Conservation (phyloP, 805 yeast species). For the Wickerhamomyces canadensis region DNA sequence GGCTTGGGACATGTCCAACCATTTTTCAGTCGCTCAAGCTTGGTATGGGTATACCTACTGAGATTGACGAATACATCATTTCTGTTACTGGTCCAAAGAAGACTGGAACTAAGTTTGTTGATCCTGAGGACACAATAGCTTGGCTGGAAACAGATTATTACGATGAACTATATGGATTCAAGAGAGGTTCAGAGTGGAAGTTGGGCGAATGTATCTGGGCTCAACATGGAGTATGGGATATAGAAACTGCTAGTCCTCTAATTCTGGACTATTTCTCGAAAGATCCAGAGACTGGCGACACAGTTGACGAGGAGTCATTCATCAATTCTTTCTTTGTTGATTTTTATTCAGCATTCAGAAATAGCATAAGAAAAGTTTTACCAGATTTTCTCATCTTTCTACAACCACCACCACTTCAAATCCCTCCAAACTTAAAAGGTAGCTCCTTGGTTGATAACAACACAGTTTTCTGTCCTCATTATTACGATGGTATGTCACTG, state of each 20-base stretch:
- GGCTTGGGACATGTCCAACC: conserved; percentile 80
- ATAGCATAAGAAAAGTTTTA: conserved; percentile 41
- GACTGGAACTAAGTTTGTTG: conserved; percentile 47
- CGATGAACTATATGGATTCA: conserved; percentile 69
- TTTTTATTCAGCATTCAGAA: conserved; percentile 49
- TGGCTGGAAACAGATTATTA: conserved; percentile 58
- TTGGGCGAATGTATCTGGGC: conserved; percentile 79
- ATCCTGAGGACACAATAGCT: conserved; percentile 61
- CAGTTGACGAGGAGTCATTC: conserved; percentile 48
- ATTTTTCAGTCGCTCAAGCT: conserved; percentile 65
- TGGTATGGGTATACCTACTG: conserved; percentile 72
- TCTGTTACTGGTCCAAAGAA: conserved; percentile 74
- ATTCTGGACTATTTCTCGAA: conserved; percentile 46
- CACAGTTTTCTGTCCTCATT: conserved; percentile 81
- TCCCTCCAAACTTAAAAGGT: conserved; percentile 31
- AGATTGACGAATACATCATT: conserved; percentile 65
- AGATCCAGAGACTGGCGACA: conserved; percentile 32
- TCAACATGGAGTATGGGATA: conserved; percentile 72
- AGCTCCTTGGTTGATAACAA: conserved; percentile 47
- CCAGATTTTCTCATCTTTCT: conserved; percentile 50
- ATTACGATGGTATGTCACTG: conserved; percentile 89
- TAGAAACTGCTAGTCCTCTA: conserved; percentile 30
- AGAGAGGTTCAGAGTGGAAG: conserved; percentile 57
- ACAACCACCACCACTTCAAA: conserved; percentile 77
- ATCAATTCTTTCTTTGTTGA: conserved; percentile 59